These are phyloP conservation scores for Cryptococcus deneoformans DNA, from an alignment of 1,284 basidiomycete species.

Conservation along the genomic window DNA sequence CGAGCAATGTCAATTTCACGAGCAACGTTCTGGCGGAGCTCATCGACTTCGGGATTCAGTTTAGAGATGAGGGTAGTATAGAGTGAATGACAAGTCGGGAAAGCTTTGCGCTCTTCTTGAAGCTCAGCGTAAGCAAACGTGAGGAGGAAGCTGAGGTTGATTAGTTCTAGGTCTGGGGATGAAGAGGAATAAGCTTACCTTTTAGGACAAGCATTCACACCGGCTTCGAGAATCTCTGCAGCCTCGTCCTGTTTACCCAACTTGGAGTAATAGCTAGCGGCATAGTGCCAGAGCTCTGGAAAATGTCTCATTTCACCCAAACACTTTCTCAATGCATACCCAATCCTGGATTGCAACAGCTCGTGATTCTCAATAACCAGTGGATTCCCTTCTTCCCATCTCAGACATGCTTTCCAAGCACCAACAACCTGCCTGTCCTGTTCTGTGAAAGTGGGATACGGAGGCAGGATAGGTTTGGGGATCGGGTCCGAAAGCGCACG, in stretches of 20 bases:
- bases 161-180: constrained; percentile 1
- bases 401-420: constrained; percentile 87
- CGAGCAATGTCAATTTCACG: constrained; percentile 51
- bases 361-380: constrained; percentile 77
- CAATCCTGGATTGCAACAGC: constrained; percentile 66
- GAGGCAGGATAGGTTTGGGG: constrained; percentile 63
- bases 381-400: constrained; percentile 96
- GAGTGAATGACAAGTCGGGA: constrained; percentile 62
- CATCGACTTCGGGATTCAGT: constrained; percentile 70
- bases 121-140: constrained; percentile 86
- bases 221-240: constrained; percentile 71
- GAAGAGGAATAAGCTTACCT: constrained; percentile 54
- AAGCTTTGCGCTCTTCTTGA: constrained; percentile 66
- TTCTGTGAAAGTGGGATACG: constrained; percentile 67
- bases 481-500: constrained; percentile 63
- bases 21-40: constrained; percentile 58
- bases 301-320: constrained; percentile 89
- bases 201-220: constrained; percentile 81
- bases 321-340: constrained; percentile 77
- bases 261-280: constrained; percentile 72
- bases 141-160: constrained; percentile 67
- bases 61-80: constrained; percentile 70
- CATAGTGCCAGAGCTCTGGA: constrained; percentile 95
- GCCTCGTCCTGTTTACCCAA: constrained; percentile 81
- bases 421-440: constrained; percentile 71